Conservation (phyloP, 352 stramenopile genomes). For the Pythium phragmitis region DNA sequence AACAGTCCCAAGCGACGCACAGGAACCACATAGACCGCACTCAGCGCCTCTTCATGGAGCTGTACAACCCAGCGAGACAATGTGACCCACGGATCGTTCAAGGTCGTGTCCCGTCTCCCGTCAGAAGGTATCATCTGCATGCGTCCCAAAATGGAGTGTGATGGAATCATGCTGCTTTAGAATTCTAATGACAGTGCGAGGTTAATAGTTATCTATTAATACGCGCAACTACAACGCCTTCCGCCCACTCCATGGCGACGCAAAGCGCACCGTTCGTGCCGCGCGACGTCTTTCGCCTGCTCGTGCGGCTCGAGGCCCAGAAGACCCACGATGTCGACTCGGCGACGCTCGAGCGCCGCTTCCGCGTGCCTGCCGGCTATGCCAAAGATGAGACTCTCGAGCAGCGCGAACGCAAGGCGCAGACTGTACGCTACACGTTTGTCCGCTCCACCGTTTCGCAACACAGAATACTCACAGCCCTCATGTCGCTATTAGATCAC, state of each 20-base stretch:
- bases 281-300: constrained; percentile 65
- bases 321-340: constrained; percentile 59
- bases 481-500: constrained; percentile 30
- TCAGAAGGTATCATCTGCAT: too few species aligned
- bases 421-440: constrained; percentile 2
- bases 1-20: too few species aligned
- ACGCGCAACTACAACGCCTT: too few species aligned
- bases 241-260: constrained; percentile 5
- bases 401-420: constrained; percentile 20
- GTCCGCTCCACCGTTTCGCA: neutral
- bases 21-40: too few species aligned
- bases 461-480: neutral
- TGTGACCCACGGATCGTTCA: too few species aligned
- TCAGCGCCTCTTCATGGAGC: too few species aligned
- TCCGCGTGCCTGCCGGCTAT: constrained; percentile 52
- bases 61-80: too few species aligned
- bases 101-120: too few species aligned
- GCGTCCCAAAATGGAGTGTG: too few species aligned
- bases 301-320: constrained; percentile 60
- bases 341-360: constrained; percentile 47
- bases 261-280: constrained; percentile 43
- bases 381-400: constrained; percentile 39
- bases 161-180: too few species aligned
- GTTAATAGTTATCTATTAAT: too few species aligned
- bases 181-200: too few species aligned